Conservation (phyloP, 495 filamentous ascomycete genomes). For the Hypoxylon fuscum region DNA sequence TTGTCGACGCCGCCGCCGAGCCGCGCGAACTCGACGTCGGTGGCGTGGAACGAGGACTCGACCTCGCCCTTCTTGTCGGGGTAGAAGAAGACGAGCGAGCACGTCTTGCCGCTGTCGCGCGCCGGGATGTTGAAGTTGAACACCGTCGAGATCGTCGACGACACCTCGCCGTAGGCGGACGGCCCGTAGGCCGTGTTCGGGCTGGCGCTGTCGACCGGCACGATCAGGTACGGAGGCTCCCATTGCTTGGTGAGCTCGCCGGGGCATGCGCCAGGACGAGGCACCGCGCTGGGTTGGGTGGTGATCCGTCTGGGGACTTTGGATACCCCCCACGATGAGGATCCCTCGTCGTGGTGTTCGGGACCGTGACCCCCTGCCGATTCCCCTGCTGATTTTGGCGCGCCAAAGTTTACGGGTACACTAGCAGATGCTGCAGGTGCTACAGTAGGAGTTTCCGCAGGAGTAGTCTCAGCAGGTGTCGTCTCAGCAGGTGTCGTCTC, state of each 20-base stretch:
- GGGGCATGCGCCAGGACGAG: constrained; percentile 53
- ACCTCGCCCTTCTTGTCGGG: constrained; percentile 59
- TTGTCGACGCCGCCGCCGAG: constrained; percentile 51
- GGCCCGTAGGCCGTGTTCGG: constrained; percentile 63
- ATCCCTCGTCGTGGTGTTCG: background rate
- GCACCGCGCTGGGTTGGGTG: constrained; percentile 14
- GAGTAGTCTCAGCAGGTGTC: background rate
- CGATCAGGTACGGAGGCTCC: constrained; percentile 72
- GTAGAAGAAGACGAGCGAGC: constrained; percentile 73
- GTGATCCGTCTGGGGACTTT: constrained; percentile 1
- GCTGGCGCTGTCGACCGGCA: constrained; percentile 67
- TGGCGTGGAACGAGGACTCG: constrained; percentile 65
- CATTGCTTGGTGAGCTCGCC: constrained; percentile 61
- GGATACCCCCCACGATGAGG: background rate
- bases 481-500: no score
- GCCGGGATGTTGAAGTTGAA: constrained; percentile 76
- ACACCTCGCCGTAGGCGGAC: constrained; percentile 63
- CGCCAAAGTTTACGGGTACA: no score
- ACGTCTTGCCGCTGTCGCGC: constrained; percentile 64
- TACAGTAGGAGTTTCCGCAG: background rate
- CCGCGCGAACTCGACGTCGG: constrained; percentile 63
- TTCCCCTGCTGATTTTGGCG: no score
- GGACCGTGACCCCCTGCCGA: background rate
- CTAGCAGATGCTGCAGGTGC: no score
- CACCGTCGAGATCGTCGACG: constrained; percentile 63